Evolutionary conservation across 2,329 filamentous ascomycete species (phyloP).

Genomic region (Fusarium veterinarium): DNA sequence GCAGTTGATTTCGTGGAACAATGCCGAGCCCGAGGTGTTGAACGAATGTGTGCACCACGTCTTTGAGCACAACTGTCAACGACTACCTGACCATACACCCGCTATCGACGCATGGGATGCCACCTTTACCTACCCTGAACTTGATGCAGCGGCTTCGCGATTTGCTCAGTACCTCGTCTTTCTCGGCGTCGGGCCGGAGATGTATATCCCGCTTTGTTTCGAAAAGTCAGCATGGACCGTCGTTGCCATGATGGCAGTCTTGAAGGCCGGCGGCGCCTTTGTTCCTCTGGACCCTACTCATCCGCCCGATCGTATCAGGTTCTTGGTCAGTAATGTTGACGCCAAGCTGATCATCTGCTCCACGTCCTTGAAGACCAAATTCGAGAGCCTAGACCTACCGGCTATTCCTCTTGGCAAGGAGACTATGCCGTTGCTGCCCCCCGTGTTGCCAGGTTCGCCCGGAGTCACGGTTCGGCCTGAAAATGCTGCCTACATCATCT

Average conservation of each 20-base stretch:
- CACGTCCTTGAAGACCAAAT: neutral
- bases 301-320: conserved; percentile 44
- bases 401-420: neutral
- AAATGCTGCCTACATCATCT: conserved; percentile 33
- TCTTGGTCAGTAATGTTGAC: conserved; percentile 19
- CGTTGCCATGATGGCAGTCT: conserved; percentile 50
- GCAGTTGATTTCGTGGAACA: conserved; percentile 45
- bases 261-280: conserved; percentile 51
- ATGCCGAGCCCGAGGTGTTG: conserved; percentile 6
- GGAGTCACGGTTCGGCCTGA: neutral
- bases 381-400: neutral
- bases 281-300: conserved; percentile 52
- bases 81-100: conserved; percentile 42
- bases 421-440: neutral
- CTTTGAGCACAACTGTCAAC: conserved; percentile 50
- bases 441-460: rapidly evolving
- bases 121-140: conserved; percentile 49
- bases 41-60: conserved; percentile 55
- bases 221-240: conserved; percentile 53
- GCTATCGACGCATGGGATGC: conserved; percentile 61
- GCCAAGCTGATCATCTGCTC: conserved; percentile 30
- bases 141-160: conserved; percentile 37
- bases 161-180: conserved; percentile 53
- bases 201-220: conserved; percentile 50
- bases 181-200: conserved; percentile 44